Evolutionary conservation across 2,329 filamentous ascomycete species (phyloP).

Genomic region (Paecilomyces fulvus): DNA sequence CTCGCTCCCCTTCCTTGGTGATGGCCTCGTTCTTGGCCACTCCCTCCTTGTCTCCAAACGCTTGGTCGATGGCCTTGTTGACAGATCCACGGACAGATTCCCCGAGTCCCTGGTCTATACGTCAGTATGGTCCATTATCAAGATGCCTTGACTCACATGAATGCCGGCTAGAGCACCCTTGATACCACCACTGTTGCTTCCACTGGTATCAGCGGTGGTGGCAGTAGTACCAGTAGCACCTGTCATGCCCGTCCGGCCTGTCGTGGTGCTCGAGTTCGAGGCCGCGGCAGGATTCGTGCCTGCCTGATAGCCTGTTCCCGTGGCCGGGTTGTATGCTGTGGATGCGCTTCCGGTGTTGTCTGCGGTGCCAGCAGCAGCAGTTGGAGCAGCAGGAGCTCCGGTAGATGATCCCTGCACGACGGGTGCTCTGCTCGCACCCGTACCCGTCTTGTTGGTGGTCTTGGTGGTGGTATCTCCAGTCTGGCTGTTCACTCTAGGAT

Average conservation of each 20-base stretch:
- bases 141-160: conserved; percentile 22
- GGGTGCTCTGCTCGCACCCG: conserved; percentile 2
- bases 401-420: conserved; percentile 19
- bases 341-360: conserved; percentile 7
- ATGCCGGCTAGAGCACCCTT: conserved; percentile 22
- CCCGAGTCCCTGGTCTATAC: conserved; percentile 25
- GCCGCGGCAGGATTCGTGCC: background rate
- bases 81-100: conserved; percentile 32
- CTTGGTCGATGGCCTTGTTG: conserved; percentile 29
- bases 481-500: conserved; percentile 19
- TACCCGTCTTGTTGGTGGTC: conserved; percentile 8
- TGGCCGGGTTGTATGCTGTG: conserved; percentile 18
- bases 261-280: background rate
- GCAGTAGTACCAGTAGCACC: conserved; percentile 1
- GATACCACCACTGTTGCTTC: conserved; percentile 8
- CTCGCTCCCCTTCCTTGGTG: conserved; percentile 25
- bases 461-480: conserved; percentile 13
- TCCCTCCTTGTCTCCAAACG: conserved; percentile 29
- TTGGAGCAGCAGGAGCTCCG: conserved; percentile 17
- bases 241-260: background rate
- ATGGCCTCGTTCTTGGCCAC: conserved; percentile 29
- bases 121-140: background rate
- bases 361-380: conserved; percentile 6
- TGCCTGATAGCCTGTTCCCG: conserved; percentile 14
- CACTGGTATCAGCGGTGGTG: conserved; percentile 6